Evolutionary conservation across 371 early-diverging fungal species (phyloP), one percentile per base, ranked within the genome.

Genomic region (Funneliformis caledonium): DNA sequence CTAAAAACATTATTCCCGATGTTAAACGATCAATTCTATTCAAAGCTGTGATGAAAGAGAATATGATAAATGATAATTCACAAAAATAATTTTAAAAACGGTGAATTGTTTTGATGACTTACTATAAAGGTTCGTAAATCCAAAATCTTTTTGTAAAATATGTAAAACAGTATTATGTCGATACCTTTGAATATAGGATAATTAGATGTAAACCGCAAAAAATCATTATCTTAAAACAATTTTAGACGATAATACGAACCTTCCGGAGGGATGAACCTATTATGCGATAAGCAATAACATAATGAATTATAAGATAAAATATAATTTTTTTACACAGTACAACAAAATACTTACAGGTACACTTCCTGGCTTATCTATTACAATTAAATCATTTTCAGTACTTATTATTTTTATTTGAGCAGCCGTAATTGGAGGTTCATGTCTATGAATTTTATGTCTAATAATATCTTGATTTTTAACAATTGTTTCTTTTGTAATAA

Each of bases 11-110:
- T 4, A 98, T 81, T 4, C 99, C 99, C 5, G 97, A 97, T 0
- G 98, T 98, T 50, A 97, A 87, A 22, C 97, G 90, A 87, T 98
- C 99, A 79, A 98, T 83, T 50, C 99, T 89, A 86, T 98, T 97
- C 70, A 91, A 88, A 16, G 96, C 93, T 93, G 5, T 31, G 7
- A 72, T 7, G 2, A 42, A 42, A 52, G 19, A 33, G 26, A 22
- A 47, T 19, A 43, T 43, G 12, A 4, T 43, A 19, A 42, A 45
- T 69, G 43, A 4, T 69, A 42, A 69, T 45, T 45, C 31, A 76
- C 37, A 70, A 45, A 52, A 72, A 7, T 10, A 78, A 19, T 4
- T 2, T 31, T 64, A 12, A 12, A 31, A 31, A 64, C 11, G 2
- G 19, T 19, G 19, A 56, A 56, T 37, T 56, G 19, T 7, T 65